Conservation (phyloP, 331 rosid species). For the Acacia concinna region DNA sequence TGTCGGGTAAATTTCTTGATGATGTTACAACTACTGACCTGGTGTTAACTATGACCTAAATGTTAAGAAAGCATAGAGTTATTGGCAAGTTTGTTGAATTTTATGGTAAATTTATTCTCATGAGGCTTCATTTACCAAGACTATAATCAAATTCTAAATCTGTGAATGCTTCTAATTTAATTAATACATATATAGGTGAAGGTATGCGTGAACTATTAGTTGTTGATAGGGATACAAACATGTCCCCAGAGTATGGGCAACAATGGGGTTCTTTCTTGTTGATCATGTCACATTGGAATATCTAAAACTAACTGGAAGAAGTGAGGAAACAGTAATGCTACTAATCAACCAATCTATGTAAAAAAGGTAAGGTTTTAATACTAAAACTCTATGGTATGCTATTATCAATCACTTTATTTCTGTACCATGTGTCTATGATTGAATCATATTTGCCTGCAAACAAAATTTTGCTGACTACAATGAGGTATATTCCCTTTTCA, state of each 20-base stretch:
- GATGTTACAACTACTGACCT: slow-evolving; percentile 94
- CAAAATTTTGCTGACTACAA: slow-evolving; percentile 52
- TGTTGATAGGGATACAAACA: slow-evolving; percentile 92
- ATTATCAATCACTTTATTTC: background rate
- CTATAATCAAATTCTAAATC: background rate
- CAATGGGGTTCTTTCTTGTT: slow-evolving; percentile 96
- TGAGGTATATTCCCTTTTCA: slow-evolving; percentile 35
- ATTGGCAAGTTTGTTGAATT: slow-evolving; percentile 95
- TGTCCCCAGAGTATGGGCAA: slow-evolving; percentile 99
- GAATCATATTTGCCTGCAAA: slow-evolving; percentile 58
- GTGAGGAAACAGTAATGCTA: slow-evolving; percentile 67
- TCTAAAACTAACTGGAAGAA: slow-evolving; percentile 89
- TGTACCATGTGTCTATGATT: slow-evolving; percentile 46
- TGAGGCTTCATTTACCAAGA: background rate
- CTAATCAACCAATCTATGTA: background rate
- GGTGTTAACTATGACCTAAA: slow-evolving; percentile 94
- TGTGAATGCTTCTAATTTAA: background rate
- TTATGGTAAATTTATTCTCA: slow-evolving; percentile 53
- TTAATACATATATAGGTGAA: slow-evolving; percentile 48
- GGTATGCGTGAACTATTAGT: slow-evolving; percentile 78
- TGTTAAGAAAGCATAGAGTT: slow-evolving; percentile 89
- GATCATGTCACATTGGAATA: slow-evolving; percentile 87
- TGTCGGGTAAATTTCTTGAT: slow-evolving; percentile 67
- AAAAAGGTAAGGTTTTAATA: background rate
- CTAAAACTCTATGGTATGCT: background rate